Evolutionary conservation across 2,329 filamentous ascomycete species (phyloP), one percentile per base, ranked within the genome.

Genomic region (Colletotrichum karsti): DNA sequence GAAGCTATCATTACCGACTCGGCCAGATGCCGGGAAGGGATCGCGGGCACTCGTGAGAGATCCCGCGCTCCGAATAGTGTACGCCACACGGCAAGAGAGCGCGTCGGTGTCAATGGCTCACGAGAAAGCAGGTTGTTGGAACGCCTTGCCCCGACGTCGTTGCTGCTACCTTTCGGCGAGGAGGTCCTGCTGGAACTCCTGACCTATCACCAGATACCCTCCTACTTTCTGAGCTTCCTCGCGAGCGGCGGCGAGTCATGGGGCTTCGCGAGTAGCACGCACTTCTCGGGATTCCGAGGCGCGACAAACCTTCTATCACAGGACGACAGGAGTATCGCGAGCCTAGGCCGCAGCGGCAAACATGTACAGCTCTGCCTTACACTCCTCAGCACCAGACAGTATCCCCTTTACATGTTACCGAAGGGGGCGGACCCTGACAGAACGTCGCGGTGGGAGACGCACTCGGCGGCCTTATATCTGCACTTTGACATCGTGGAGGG

Each of bases 401-500:
- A 63, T 28, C 51, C 51, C 15, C 33, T 50, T 6, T 59, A 67
- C 42, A 50, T 42, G 12, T 13, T 63, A 8, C 63, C 63, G 9
- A 12, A 9, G 8, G 59, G 46, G 4, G 41, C 18, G 8, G 42
- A 63, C 18, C 42, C 58, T 3, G 39, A 15, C 22, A 44, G 18
- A 7, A 63, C 63, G 13, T 42, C 58, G 53, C 50, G 59, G 22
- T 63, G 63, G 63, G 48, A 63, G 59, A 48, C 63, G 26, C 63
- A 67, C 35, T 50, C 59, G 18, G 42, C 50, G 26, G 59, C 42
- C 12, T 15, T 56, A 26, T 67, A 63, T 33, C 15, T 67, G 20
- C 50, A 51, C 35, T 46, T 67, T 12, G 63, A 67, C 42, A 20
- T 63, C 15, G 26, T 56, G 9, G 63, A 63, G 24, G 63, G 59